A percentile compares a stretch with the other conserved stretches of the same genome.
These are phyloP conservation scores for Eucalyptus sp. DNA, from an alignment of 345 rosid species.

Conservation along the genomic window DNA sequence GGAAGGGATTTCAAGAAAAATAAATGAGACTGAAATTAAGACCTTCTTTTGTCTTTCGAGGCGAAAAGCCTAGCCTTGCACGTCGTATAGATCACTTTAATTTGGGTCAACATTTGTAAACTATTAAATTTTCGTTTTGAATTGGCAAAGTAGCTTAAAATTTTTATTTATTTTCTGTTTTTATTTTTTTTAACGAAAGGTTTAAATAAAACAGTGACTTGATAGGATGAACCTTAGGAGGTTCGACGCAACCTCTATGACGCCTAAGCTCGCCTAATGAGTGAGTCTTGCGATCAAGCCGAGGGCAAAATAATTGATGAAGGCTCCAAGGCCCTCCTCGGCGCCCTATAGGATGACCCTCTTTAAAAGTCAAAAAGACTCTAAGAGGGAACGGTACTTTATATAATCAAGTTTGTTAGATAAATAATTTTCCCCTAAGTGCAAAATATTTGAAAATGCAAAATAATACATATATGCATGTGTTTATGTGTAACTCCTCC, in stretches of 20 bases:
- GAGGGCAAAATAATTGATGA: not conserved
- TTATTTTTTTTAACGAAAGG: not conserved
- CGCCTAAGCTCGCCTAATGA: not conserved
- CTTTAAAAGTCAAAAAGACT: not conserved
- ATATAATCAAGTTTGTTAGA: not conserved
- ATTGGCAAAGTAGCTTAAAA: not conserved
- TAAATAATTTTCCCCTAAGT: not conserved
- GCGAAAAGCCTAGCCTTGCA: not conserved
- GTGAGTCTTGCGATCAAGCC: not conserved
- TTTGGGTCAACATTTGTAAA: too few species aligned
- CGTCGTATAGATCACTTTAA: not conserved
- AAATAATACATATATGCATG: not conserved
- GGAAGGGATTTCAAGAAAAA: not conserved
- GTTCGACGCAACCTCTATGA: not conserved
- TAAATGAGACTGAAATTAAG: not conserved
- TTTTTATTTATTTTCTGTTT: not conserved
- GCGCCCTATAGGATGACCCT: not conserved
- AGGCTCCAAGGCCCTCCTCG: not conserved
- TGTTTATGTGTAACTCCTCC: not conserved
- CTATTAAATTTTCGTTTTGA: not conserved
- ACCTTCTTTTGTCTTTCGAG: fast-evolving
- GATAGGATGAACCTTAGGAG: not conserved
- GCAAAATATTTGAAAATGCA: not conserved
- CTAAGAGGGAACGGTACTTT: not conserved
- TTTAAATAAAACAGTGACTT: not conserved